A percentile compares a stretch with the other conserved stretches of the same genome.
phyloP scores from a whole-genome alignment of 73 alveolate species.

The Paramecium octaurelia region DNA sequence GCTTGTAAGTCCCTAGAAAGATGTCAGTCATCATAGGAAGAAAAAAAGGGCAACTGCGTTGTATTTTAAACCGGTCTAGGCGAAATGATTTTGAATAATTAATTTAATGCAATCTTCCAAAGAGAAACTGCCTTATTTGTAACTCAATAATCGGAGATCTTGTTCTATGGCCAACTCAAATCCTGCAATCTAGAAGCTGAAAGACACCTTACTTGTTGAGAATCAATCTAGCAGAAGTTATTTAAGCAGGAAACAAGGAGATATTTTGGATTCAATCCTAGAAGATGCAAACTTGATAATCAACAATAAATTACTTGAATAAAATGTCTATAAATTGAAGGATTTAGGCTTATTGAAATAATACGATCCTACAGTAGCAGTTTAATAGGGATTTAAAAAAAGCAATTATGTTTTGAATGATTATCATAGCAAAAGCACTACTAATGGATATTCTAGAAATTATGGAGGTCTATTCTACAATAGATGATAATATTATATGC shows the following conservation, averaged over 20 bases:
- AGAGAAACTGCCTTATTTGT: background rate
- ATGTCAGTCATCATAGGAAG: background rate
- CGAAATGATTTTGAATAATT: background rate
- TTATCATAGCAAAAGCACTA: constrained; percentile 45
- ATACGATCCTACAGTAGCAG: background rate
- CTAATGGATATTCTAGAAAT: constrained; percentile 46
- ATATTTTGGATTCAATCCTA: background rate
- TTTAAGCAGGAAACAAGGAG: background rate
- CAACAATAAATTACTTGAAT: background rate
- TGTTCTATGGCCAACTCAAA: background rate
- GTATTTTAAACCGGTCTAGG: background rate
- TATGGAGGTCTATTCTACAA: constrained; percentile 41
- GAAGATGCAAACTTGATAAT: constrained; percentile 16
- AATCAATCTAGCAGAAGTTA: background rate
- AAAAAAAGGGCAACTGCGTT: background rate
- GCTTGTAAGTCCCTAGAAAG: background rate
- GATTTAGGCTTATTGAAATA: constrained; percentile 17
- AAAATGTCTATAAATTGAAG: background rate
- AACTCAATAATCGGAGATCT: background rate
- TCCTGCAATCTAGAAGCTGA: constrained; percentile 5
- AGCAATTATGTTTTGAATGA: constrained; percentile 38
- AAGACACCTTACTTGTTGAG: background rate
- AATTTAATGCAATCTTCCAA: background rate
- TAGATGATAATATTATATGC: constrained; percentile 25
- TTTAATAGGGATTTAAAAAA: constrained; percentile 21